phyloP scores from a whole-genome alignment of 2,329 filamentous ascomycete species.

The Chaetomiaceae sp. region DNA sequence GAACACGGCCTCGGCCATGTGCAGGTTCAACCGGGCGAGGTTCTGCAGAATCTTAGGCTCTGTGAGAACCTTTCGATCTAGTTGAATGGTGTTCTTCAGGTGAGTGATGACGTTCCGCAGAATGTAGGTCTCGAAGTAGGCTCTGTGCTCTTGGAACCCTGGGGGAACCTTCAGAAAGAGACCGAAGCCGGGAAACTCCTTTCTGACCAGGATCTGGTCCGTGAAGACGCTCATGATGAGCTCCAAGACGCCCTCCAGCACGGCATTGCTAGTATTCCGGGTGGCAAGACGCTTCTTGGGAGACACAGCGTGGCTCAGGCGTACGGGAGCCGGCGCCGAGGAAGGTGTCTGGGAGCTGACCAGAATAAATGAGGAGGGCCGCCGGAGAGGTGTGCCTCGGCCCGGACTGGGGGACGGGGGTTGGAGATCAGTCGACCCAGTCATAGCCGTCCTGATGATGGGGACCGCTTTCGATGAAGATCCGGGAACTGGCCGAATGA shows the following conservation, averaged over 20 bases:
- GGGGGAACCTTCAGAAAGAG: slow-evolving; percentile 85
- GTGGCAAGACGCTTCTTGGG: slow-evolving; percentile 48
- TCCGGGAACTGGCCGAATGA: slow-evolving; percentile 67
- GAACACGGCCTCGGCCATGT: slow-evolving; percentile 85
- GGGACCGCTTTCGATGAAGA: slow-evolving; percentile 55
- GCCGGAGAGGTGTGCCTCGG: slow-evolving; percentile 61
- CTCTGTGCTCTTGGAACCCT: slow-evolving; percentile 89
- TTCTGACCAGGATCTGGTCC: slow-evolving; percentile 78
- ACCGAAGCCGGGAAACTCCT: slow-evolving; percentile 85
- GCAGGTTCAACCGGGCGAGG: slow-evolving; percentile 70
- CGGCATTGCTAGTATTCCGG: slow-evolving; percentile 57
- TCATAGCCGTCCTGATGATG: slow-evolving; percentile 66
- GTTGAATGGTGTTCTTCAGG: slow-evolving; percentile 63
- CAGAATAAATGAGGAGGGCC: slow-evolving; percentile 87
- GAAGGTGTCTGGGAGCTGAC: slow-evolving; percentile 66
- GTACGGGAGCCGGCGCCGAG: slow-evolving; percentile 53
- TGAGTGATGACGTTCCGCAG: slow-evolving; percentile 69
- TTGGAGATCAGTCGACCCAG: slow-evolving; percentile 46
- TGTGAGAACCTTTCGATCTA: slow-evolving; percentile 65
- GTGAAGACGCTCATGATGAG: slow-evolving; percentile 75
- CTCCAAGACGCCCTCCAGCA: slow-evolving; percentile 72
- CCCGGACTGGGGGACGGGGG: slow-evolving; percentile 39
- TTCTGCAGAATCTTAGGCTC: slow-evolving; percentile 86
- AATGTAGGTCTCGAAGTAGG: slow-evolving; percentile 90
- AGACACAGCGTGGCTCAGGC: slow-evolving; percentile 58